These are phyloP conservation scores for Russula abietina DNA, from an alignment of 768 basidiomycete genomes.

Conservation along the genomic window DNA sequence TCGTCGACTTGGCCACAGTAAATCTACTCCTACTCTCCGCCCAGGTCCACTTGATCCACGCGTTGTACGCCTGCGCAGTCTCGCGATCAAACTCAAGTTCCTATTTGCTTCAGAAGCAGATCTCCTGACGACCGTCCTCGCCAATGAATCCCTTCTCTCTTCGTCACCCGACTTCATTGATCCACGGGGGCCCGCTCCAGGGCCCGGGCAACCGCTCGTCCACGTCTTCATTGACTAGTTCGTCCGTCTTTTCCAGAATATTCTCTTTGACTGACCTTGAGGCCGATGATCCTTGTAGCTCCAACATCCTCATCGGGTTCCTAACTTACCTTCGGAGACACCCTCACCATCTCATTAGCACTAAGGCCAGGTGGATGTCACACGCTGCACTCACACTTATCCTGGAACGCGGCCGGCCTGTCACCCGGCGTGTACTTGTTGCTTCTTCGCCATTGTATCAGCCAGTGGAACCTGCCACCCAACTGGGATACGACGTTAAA, in stretches of 20 bases:
- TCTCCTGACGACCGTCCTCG: slow-evolving; percentile 30
- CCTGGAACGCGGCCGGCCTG: slow-evolving; percentile 73
- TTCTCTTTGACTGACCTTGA: background rate
- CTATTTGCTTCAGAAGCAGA: slow-evolving; percentile 49
- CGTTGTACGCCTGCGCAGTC: slow-evolving; percentile 45
- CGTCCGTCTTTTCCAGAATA: slow-evolving; percentile 28
- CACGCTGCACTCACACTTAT: slow-evolving; percentile 73
- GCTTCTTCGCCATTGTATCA: slow-evolving; percentile 83
- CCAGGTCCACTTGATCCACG: slow-evolving; percentile 41
- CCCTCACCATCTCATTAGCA: slow-evolving; percentile 35
- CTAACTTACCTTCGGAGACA: slow-evolving; percentile 61
- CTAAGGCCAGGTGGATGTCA: slow-evolving; percentile 50
- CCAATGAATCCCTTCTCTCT: slow-evolving; percentile 27
- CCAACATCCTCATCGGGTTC: slow-evolving; percentile 83
- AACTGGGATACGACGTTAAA: slow-evolving; percentile 68
- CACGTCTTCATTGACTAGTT: slow-evolving; percentile 56
- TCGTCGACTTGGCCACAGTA: slow-evolving; percentile 38
- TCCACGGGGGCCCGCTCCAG: slow-evolving; percentile 34
- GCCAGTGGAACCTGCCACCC: slow-evolving; percentile 64
- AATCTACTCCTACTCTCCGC: slow-evolving; percentile 44
- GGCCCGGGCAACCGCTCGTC: slow-evolving; percentile 31
- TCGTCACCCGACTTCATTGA: slow-evolving; percentile 32
- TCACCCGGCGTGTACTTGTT: slow-evolving; percentile 69
- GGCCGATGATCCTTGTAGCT: slow-evolving; percentile 40
- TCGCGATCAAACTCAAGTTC: slow-evolving; percentile 51